Base-by-base conservation (phyloP, 495 filamentous ascomycete genomes). In the Choiromyces venosus region DNA sequence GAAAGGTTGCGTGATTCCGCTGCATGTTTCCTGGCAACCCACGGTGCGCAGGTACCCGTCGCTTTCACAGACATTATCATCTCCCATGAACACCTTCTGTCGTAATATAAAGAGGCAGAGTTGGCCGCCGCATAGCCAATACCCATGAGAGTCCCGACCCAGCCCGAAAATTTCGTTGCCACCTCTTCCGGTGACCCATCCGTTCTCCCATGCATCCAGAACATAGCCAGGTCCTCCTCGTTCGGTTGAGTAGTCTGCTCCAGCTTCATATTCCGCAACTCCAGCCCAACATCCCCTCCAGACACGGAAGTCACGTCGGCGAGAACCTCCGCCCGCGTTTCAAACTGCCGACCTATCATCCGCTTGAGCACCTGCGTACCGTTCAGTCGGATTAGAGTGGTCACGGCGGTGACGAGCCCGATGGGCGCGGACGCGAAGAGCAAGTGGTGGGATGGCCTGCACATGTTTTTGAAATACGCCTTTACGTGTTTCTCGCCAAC, bases 381-480 rank as follows among this genome's bases (percentile, higher is more conserved):
- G n/a, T 69, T 66, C 25, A 78, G 69, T 6, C 73, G 74, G 38
- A 78, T 71, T 12, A 78, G 33, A n/a, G 76, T 78, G 2, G 70
- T 70, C 18, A 78, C 61, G 8, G 76, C 70, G 25, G 76, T 78
- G n/a, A 76, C 74, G 14, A 78, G 73, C 3, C 76, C 76, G 35
- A 78, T 78, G 21, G 74, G 76, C 2, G 74, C 69, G 1, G 76
- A n/a, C 12, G 74, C 76, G 14, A 72, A 78, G 16, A 78, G 74
- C 7, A 76, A 67, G 38, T 76, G 70, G 33, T 78, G 74, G 0
- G 76, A 76, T 14, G 65, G 29, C 10, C 67, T 65, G 35, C 40
- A 70, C 76, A 78, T 76, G 4, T 46, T 76, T 68, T 78, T 78
- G 61, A 78, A 78, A 35, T 78, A 78, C 0, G 69, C 74, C 29